Base-by-base conservation (phyloP, 768 basidiomycete genomes). In the Calvatia gigantea region DNA sequence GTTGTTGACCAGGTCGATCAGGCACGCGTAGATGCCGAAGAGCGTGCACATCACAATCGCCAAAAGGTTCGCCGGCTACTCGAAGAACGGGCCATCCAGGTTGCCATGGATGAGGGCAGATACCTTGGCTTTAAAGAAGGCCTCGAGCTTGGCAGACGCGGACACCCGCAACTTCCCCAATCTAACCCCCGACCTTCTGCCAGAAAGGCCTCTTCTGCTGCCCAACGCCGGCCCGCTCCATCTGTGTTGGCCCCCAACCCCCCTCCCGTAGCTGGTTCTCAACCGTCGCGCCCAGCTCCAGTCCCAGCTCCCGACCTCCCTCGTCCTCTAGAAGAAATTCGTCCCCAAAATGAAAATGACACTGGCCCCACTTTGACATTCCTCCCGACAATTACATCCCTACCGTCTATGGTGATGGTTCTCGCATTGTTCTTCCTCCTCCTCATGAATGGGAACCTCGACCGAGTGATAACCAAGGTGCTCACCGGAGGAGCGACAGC, bases 341-440 rank as follows among this genome's bases (percentile, higher is more conserved):
- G 54, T 58, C 47, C 38, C 45, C 23, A 49, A 21, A 9, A 9
- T 23, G 35, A 42, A 23, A 43, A 47, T 21, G 35, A 56, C 11
- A 39, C 47, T 15, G 58, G 61, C 31, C 42, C 57, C 3, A 48
- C 58, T 60, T 71, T 11, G 57, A 67, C 7, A 45, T 76, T 7
- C 79, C 73, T 6, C 79, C 78, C 0, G 81, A 83, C n/a, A 72
- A 70, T 4, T 82, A 69, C 54, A 80, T 83, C 51, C 81, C 82
- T 0, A 71, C 63, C n/a, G 43, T 75, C 57, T 75, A 70, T 12
- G 55, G 69, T 0, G 69, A 75, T 54, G 52, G 48, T 6, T 69
- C 70, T 8, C 64, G 69, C 17, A 79, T 80, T 15, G 57, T 65
- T 4, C 67, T 83, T n/a, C 80, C 80, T 4, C 75, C 81, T 17